Evolutionary conservation across 768 basidiomycete genomes (phyloP), one percentile per base, ranked within the genome.

Genomic region (Termitomyces heimii): DNA sequence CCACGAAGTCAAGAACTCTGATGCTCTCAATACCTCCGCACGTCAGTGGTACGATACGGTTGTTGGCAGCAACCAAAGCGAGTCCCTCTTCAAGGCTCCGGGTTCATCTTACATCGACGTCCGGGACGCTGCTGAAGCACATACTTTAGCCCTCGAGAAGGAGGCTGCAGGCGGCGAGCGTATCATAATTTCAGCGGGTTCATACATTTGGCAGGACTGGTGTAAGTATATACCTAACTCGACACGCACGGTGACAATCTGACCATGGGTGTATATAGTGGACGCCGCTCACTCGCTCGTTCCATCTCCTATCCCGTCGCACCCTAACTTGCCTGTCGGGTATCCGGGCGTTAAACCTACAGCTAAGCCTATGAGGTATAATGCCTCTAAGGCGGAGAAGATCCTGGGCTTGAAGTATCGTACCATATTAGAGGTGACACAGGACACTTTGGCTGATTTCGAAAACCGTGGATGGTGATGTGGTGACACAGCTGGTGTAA

Each of bases 141-240:
- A 86, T 58, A 70, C 73, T 1, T 67, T 69, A 6, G 81, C 82
- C 16, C 68, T 86, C 12, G 72, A 74, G 53, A 75, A 71, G 35
- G 69, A 73, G 7, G 75, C 71, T 4, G 84, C 84, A 0, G 75
- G 76, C 6, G 79, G 79, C 3, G 73, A 84, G 55, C 72, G 84
- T 42, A 78, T 84, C 66, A 75, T 85, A 60, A 55, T 79, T 45
- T 67, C 68, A 31, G 70, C 63, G 0, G 73, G 58, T 1, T 54
- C 62, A 0, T 67, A 51, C 42, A 55, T 65, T 16, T 70, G 68
- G 68, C 66, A 70, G 48, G 67, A 70, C 29, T 70, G 67, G 67
- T 47, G 68, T 67, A 60, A 58, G 68, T 57, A 18, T 40, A 18
- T 31, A 9, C 1, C 14, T 26, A 26, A 49, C 26, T 6, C 6